Evolutionary conservation across 116 monocot genomes (phyloP), one percentile per base, ranked within the genome.

Genomic region (Papilionanthe hybrid): DNA sequence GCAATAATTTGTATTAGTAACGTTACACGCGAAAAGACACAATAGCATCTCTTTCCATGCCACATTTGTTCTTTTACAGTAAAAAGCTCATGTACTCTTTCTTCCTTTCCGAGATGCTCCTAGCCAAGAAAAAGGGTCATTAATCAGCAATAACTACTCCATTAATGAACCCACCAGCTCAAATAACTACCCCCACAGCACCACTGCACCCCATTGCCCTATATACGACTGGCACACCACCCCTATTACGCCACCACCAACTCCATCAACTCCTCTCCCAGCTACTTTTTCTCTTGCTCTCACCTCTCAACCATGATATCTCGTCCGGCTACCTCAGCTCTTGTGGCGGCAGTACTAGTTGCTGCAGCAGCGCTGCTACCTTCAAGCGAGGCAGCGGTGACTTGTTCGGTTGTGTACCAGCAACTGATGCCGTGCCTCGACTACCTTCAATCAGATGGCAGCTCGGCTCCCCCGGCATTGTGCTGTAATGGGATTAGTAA

Each of bases 401-500:
- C 79, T 1, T 79, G 79, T 48, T 28, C 71, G 65, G 12, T 0
- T 4, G 79, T 79, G 47, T 67, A 48, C 32, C 25, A 11, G 23
- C 2, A 42, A 10, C 47, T 79, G 50, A 28, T 23, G 11, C 79
- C 79, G 65, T 79, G 79, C 28, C 28, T 79, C 17, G 13, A 23
- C 71, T 79, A 76, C 53, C n/a, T 79, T 0, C 67, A 67, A 29
- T 27, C 25, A 13, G 20, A 20, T 15, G 79, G 79, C 18, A 44
- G 4, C 30, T 10, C 27, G 13, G 44, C 45, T 12, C 79, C 66
- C 11, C 27, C 50, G 29, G 11, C 17, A 3, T 7, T 2, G 7
- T 79, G 79, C 49, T 79, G 71, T 45, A 11, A 15, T 12, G 71
- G 79, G 71, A 72, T 79, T 9, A 30, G 23, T 22, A 53, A 6